Conservation (phyloP, 139 green algal genomes). For the Chlamydomonas applanata region DNA sequence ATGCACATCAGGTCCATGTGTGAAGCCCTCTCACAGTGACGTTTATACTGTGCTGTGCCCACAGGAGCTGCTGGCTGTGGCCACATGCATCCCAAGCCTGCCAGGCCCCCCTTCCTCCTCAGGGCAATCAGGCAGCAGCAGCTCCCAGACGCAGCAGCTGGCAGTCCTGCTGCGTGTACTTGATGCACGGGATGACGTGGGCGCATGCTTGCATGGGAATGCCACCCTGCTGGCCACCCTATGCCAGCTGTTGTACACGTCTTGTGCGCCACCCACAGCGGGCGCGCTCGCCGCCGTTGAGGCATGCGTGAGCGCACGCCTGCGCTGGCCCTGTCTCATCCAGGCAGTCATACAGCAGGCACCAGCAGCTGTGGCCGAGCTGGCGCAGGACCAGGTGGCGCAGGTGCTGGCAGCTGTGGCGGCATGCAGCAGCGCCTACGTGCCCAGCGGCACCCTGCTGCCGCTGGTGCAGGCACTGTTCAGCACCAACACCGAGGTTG, state of each 20-base stretch:
- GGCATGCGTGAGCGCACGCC: neutral
- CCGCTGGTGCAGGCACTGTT: neutral
- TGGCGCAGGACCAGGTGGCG: neutral
- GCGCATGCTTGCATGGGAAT: neutral
- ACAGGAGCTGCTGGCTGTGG: constrained; percentile 2
- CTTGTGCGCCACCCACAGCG: neutral
- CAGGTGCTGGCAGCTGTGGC: neutral
- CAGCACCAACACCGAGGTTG: neutral
- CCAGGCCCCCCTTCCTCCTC: neutral
- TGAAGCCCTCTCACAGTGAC: too few species aligned
- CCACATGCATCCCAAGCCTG: constrained; percentile 1
- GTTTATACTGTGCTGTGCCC: too few species aligned
- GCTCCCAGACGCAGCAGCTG: too few species aligned
- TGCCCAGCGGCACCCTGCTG: neutral
- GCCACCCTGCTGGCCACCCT: neutral
- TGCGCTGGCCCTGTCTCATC: constrained; percentile 9
- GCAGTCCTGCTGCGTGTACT: neutral
- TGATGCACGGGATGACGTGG: constrained; percentile 5
- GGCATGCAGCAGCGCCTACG: neutral
- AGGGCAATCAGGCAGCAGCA: too few species aligned
- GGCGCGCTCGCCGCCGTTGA: neutral
- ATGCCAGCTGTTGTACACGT: neutral
- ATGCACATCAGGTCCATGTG: too few species aligned
- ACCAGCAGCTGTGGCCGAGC: neutral
- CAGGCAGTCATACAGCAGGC: neutral